Evolutionary conservation across 805 yeast species (phyloP).

Genomic region (Teunomyces kruisii): DNA sequence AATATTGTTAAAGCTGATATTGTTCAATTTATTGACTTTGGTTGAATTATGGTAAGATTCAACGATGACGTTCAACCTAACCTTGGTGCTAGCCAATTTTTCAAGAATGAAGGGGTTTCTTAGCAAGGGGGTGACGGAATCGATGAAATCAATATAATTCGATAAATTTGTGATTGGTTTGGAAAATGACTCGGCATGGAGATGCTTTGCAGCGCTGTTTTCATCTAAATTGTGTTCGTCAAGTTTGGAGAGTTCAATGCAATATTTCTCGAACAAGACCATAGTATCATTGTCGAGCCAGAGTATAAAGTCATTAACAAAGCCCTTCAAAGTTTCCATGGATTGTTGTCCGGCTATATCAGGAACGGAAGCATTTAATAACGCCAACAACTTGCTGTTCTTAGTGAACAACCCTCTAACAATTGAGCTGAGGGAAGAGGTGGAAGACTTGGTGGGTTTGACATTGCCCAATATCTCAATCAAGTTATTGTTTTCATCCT

Average conservation of each 20-base stretch:
- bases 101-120: slow-evolving; percentile 42
- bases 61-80: slow-evolving; percentile 17
- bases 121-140: slow-evolving; percentile 17
- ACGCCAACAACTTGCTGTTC: slow-evolving; percentile 27
- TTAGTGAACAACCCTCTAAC: slow-evolving; percentile 42
- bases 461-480: slow-evolving; percentile 34
- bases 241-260: slow-evolving; percentile 13
- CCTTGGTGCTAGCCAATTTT: slow-evolving; percentile 19
- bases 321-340: slow-evolving; percentile 31
- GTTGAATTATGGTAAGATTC: slow-evolving; percentile 12
- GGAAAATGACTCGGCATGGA: slow-evolving; percentile 19
- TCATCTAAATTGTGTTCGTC: slow-evolving; percentile 7
- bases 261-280: slow-evolving; percentile 34
- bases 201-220: slow-evolving; percentile 8
- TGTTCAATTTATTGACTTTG: slow-evolving; percentile 22
- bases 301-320: slow-evolving; percentile 37
- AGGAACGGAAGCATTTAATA: slow-evolving; percentile 13
- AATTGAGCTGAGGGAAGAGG: slow-evolving; percentile 28
- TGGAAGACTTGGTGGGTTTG: slow-evolving; percentile 28
- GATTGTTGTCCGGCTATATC: slow-evolving; percentile 14
- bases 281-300: slow-evolving; percentile 39
- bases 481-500: slow-evolving; percentile 31
- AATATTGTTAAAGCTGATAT: slow-evolving; percentile 36
- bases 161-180: slow-evolving; percentile 33
- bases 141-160: slow-evolving; percentile 30